Conservation (phyloP, 768 basidiomycete species). For the Amanita subjunquillea region DNA sequence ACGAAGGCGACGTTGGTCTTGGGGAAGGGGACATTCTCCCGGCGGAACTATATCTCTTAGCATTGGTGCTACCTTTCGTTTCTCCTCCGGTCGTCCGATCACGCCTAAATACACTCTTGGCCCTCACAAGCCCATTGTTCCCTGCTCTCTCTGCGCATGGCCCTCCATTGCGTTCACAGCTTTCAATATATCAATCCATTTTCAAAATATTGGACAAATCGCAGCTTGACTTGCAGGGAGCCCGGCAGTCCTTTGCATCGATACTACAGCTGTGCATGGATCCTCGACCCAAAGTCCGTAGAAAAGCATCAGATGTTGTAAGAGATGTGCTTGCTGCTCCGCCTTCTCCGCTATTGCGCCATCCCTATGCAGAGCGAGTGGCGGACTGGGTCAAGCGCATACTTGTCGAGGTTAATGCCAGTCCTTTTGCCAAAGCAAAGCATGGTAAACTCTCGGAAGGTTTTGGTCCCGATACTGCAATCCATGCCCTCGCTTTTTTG, state of each 20-base stretch:
- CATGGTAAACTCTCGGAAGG: slow-evolving; percentile 39
- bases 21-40: slow-evolving; percentile 71
- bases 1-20: slow-evolving; percentile 39
- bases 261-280: slow-evolving; percentile 79
- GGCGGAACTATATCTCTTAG: slow-evolving; percentile 77
- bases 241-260: slow-evolving; percentile 79
- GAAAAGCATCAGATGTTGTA: slow-evolving; percentile 79
- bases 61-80: slow-evolving; percentile 69
- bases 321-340: slow-evolving; percentile 67
- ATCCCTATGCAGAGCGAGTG: slow-evolving; percentile 81
- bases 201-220: slow-evolving; percentile 62
- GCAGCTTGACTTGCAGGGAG: slow-evolving; percentile 53
- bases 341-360: slow-evolving; percentile 63
- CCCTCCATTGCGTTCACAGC: slow-evolving; percentile 77
- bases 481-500: slow-evolving; percentile 68
- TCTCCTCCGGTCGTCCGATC: slow-evolving; percentile 72
- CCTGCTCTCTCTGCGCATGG: slow-evolving; percentile 53
- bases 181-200: slow-evolving; percentile 64
- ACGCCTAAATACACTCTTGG: slow-evolving; percentile 60
- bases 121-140: slow-evolving; percentile 72
- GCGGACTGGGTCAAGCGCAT: slow-evolving; percentile 68
- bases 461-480: slow-evolving; percentile 61
- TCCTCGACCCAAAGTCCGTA: slow-evolving; percentile 88
- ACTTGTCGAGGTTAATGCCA: slow-evolving; percentile 54
- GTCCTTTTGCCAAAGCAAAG: slow-evolving; percentile 52